phyloP scores from a whole-genome alignment of 1,284 basidiomycete genomes.

The Irpex lacteus region DNA sequence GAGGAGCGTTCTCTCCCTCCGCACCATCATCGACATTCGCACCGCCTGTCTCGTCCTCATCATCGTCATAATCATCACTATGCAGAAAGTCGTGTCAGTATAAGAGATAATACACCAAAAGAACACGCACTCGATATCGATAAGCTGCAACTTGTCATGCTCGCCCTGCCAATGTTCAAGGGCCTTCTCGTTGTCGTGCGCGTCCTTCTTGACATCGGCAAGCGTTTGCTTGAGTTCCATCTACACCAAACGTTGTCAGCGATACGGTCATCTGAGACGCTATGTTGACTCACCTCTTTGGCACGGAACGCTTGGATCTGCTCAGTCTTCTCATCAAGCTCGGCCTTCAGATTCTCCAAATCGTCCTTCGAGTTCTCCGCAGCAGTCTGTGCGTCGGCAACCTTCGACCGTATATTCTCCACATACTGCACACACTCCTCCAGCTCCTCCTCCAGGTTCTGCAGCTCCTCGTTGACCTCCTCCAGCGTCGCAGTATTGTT shows the following conservation, averaged over 20 bases:
- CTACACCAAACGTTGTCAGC: constrained; percentile 35
- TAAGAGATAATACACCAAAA: background rate
- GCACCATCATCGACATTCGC: constrained; percentile 27
- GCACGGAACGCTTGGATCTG: constrained; percentile 83
- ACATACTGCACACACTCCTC: constrained; percentile 60
- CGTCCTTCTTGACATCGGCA: constrained; percentile 64
- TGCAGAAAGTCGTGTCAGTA: constrained; percentile 11
- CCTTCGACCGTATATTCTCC: constrained; percentile 61
- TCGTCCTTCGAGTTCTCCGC: constrained; percentile 80
- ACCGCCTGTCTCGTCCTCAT: constrained; percentile 33
- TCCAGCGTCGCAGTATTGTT: constrained; percentile 58
- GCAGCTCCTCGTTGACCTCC: constrained; percentile 67
- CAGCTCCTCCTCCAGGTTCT: constrained; percentile 62
- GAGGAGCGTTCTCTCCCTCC: constrained; percentile 36
- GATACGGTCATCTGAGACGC: background rate
- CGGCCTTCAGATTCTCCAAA: constrained; percentile 70
- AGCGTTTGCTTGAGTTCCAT: constrained; percentile 79
- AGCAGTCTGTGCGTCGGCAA: constrained; percentile 71
- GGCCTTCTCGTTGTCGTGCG: constrained; percentile 58
- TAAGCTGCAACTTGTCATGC: constrained; percentile 77
- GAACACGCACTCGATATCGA: constrained; percentile 78
- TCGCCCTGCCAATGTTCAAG: constrained; percentile 70
- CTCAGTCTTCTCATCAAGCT: constrained; percentile 79
- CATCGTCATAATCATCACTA: constrained; percentile 59
- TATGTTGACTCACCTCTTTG: constrained; percentile 59